These are phyloP conservation scores for Xanthoceras sorbifolium DNA, from an alignment of 345 rosid species.

Conservation along the genomic window DNA sequence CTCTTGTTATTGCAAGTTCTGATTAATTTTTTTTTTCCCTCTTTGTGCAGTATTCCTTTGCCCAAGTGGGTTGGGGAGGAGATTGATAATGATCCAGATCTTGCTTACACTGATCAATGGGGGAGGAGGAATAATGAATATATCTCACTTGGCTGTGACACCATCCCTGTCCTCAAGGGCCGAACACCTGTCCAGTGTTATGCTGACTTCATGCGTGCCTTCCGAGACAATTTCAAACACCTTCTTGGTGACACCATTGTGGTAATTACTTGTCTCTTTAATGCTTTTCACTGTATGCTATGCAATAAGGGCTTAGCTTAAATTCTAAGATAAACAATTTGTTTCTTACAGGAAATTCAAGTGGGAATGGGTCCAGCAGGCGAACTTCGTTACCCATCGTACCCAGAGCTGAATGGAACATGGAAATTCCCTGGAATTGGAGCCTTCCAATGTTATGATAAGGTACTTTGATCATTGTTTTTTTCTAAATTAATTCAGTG, in stretches of 20 bases:
- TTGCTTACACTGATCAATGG: conserved; percentile 99
- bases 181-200: conserved; percentile 93
- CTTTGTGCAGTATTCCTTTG: conserved; percentile 64
- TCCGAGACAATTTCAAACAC: conserved; percentile 75
- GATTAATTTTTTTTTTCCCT: not conserved
- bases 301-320: not conserved
- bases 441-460: conserved; percentile 96
- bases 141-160: conserved; percentile 88
- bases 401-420: conserved; percentile 80
- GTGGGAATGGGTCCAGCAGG: conserved; percentile 99
- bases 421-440: conserved; percentile 99
- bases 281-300: not conserved
- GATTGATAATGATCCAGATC: conserved; percentile 65
- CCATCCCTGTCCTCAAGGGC: conserved; percentile 84
- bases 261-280: conserved; percentile 44
- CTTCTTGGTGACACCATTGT: conserved; percentile 88
- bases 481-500: not conserved
- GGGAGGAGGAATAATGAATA: conserved; percentile 93
- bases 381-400: conserved; percentile 90
- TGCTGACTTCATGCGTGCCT: conserved; percentile 90
- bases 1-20: not conserved
- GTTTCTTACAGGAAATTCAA: conserved; percentile 77
- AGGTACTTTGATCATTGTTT: conserved; percentile 37
- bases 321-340: not conserved
- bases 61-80: conserved; percentile 91